Evolutionary conservation across 768 basidiomycete species (phyloP), one percentile per base, ranked within the genome.

Genomic region (Suillus occidentalis): DNA sequence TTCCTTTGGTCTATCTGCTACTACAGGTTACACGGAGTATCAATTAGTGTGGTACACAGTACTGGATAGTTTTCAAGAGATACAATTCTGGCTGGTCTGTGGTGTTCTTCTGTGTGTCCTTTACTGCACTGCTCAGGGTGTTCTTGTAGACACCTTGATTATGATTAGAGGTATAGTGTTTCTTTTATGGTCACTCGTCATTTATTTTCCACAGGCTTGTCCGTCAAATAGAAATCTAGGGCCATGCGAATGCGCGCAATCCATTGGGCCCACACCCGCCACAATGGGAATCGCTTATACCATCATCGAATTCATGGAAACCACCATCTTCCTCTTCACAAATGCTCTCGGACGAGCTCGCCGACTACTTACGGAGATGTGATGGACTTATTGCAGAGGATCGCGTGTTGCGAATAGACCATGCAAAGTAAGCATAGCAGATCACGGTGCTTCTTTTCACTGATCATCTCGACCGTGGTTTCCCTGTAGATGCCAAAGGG

Each of bases 371-470:
- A 12, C 68, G 55, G 22, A 58, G 53, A 40, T 71, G 77, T 37
- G 60, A 22, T 18, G 60, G 71, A 25, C 71, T 81, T 25, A 79
- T 81, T 62, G 42, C 67, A n/a, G 67, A 72, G 56, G 88, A 88
- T 70, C 80, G 82, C 40, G 76, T 82, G 7, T 70, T 85, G n/a
- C 83, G 87, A 60, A 75, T 79, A 40, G 87, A 89, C 64, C 72
- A 73, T 61, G 61, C 63, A 78, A 74, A 72, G 81, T 75, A 39
- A 67, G 66, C n/a, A n/a, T n/a, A n/a, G n/a, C 13, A 31, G n/a
- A 57, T 47, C 7, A n/a, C 6, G 34, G 52, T 43, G 10, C 20
- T 42, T 60, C 57, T 18, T 9, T 6, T 34, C 42, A 65, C 6
- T 13, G 13, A 60, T 36, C 31, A 31, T 9, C 25, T 55, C 20